These are phyloP conservation scores for Xylaria nigripes DNA, from an alignment of 495 filamentous ascomycete species.

Conservation along the genomic window DNA sequence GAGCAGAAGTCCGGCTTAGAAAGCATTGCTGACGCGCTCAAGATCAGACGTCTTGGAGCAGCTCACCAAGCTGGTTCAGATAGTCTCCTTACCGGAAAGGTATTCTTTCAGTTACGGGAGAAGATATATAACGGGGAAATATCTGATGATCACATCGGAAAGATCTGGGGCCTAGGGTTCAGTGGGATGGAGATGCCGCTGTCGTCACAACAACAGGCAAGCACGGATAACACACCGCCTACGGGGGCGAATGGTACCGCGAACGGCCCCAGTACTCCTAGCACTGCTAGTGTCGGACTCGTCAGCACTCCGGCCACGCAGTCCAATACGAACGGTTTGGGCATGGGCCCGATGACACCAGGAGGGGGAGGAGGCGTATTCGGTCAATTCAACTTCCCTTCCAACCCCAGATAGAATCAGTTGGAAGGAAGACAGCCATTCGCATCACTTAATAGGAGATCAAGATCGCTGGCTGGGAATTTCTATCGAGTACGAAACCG, in stretches of 20 bases:
- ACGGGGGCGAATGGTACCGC: constrained; percentile 43
- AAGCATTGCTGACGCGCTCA: constrained; percentile 86
- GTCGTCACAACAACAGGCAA: constrained; percentile 15
- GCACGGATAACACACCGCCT: constrained; percentile 28
- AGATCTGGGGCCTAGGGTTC: constrained; percentile 73
- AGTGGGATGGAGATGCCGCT: constrained; percentile 46
- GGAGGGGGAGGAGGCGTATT: constrained; percentile 60
- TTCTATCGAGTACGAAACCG: neutral
- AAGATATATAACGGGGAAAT: constrained; percentile 79
- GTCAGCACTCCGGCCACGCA: constrained; percentile 54
- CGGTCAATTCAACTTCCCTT: constrained; percentile 45
- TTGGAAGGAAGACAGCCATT: constrained; percentile 4
- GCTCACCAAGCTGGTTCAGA: constrained; percentile 90
- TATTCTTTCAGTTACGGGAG: constrained; percentile 83
- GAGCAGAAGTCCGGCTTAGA: constrained; percentile 84
- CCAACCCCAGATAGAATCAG: constrained; percentile 25
- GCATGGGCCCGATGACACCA: constrained; percentile 58
- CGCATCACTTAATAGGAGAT: neutral
- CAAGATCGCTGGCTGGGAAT: constrained; percentile 5
- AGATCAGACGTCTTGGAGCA: constrained; percentile 73
- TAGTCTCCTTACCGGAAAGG: constrained; percentile 82
- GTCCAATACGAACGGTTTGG: constrained; percentile 40
- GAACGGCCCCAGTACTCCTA: constrained; percentile 66
- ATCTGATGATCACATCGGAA: constrained; percentile 64
- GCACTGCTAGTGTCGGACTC: constrained; percentile 43